phyloP scores from a whole-genome alignment of 495 filamentous ascomycete genomes.

The Ascodesmis nigricans region DNA sequence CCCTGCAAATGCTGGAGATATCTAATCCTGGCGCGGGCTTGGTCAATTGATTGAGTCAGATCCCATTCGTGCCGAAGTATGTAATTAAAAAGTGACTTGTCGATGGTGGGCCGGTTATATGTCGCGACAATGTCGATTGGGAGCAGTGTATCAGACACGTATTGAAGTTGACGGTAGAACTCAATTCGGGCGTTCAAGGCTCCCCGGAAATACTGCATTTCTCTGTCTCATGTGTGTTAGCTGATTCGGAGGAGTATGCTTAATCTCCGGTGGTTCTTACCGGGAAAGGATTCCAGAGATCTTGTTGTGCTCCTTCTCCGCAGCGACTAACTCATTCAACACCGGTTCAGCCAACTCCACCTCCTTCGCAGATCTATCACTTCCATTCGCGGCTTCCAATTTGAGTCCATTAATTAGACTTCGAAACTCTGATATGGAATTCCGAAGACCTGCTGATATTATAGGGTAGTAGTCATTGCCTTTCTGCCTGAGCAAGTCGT shows the following conservation, averaged over 20 bases:
- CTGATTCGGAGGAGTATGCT: too few species aligned
- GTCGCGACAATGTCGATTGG: constrained; percentile 41
- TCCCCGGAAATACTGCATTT: constrained; percentile 51
- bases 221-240: too few species aligned
- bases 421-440: constrained; percentile 45
- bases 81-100: constrained; percentile 5
- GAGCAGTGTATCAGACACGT: constrained; percentile 63
- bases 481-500: too few species aligned
- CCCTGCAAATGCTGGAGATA: constrained; percentile 42
- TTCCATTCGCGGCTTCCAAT: constrained; percentile 36
- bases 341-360: constrained; percentile 19
- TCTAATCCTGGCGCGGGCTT: constrained; percentile 42
- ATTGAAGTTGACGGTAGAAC: constrained; percentile 73
- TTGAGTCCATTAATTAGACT: constrained; percentile 39
- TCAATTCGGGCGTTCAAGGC: constrained; percentile 65
- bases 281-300: constrained; percentile 28
- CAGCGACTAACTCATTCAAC: constrained; percentile 36
- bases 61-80: constrained; percentile 28
- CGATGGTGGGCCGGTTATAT: constrained; percentile 5
- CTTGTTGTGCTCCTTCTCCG: constrained; percentile 44
- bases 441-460: too few species aligned
- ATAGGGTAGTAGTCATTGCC: too few species aligned
- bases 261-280: constrained; percentile 5
- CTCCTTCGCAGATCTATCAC: constrained; percentile 34
- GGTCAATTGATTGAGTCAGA: constrained; percentile 32